Evolutionary conservation across 768 basidiomycete species (phyloP).

Genomic region (Lepiota venenata): DNA sequence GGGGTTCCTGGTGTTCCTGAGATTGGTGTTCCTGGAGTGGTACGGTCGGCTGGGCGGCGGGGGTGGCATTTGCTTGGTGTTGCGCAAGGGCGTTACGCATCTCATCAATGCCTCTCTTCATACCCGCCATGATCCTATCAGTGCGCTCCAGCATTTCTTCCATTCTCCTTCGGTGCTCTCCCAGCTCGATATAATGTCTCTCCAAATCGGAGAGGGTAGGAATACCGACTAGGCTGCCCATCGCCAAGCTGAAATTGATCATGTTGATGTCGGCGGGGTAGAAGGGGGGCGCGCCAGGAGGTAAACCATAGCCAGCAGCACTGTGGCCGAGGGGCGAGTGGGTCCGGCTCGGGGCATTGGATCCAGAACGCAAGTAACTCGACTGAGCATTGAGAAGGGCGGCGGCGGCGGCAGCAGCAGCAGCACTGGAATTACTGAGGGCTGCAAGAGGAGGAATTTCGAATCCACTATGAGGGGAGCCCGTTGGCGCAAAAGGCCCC

Average conservation of each 20-base stretch:
- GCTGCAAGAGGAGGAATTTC: slow-evolving; percentile 59
- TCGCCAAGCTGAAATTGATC: slow-evolving; percentile 27
- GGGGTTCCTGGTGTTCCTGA: slow-evolving; percentile 12
- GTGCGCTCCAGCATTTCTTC: slow-evolving; percentile 77
- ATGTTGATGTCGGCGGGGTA: slow-evolving; percentile 23
- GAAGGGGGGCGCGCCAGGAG: slow-evolving; percentile 16
- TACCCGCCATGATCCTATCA: slow-evolving; percentile 65
- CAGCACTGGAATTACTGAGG: slow-evolving; percentile 26
- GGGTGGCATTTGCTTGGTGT: slow-evolving; percentile 9
- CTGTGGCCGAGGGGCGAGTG: slow-evolving; percentile 66
- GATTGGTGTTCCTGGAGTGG: slow-evolving; percentile 15
- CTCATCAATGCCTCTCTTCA: slow-evolving; percentile 76
- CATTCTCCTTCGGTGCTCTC: slow-evolving; percentile 58
- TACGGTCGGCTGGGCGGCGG: slow-evolving; percentile 9
- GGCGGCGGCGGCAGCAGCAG: slow-evolving; percentile 19
- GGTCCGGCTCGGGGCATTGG: slow-evolving; percentile 65
- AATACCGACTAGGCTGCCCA: slow-evolving; percentile 31
- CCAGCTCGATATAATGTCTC: slow-evolving; percentile 64
- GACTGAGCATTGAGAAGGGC: slow-evolving; percentile 39
- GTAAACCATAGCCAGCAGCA: slow-evolving; percentile 22
- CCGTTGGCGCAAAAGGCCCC: slow-evolving; percentile 9
- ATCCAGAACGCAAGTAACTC: slow-evolving; percentile 63
- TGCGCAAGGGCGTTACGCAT: slow-evolving; percentile 39
- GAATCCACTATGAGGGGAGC: slow-evolving; percentile 39
- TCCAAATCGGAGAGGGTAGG: slow-evolving; percentile 61